Percentiles rank a stretch among this genome's conserved stretches.
Evolutionary conservation across 139 green algal genomes (phyloP).

Genomic region (Mesotaenium endlicherianum): DNA sequence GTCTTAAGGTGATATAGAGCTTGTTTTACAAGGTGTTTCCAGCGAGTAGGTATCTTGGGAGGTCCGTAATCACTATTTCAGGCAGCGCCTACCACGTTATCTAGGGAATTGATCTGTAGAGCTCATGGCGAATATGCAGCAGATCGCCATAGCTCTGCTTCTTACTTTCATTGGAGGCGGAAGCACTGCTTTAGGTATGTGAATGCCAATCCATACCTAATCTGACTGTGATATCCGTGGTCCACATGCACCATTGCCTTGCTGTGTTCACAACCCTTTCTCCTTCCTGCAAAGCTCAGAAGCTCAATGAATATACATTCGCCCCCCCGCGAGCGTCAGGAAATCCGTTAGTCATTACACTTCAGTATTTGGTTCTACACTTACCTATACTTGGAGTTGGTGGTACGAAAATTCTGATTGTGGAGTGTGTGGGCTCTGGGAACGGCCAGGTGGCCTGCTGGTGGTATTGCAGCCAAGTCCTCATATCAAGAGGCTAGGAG

Average conservation of each 20-base stretch:
- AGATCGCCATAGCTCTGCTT: conserved; percentile 35
- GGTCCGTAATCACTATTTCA: no score
- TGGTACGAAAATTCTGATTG: neutral
- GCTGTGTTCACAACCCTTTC: no score
- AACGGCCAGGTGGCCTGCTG: conserved; percentile 63
- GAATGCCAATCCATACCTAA: neutral
- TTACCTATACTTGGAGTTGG: neutral
- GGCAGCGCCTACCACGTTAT: no score
- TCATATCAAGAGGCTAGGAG: conserved; percentile 59
- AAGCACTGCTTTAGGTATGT: conserved; percentile 61
- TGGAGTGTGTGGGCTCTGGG: no score
- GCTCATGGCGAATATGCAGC: no score
- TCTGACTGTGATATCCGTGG: neutral
- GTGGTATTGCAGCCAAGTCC: conserved; percentile 69
- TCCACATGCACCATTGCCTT: neutral
- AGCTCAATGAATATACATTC: neutral
- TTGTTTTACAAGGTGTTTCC: no score
- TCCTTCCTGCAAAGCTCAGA: neutral
- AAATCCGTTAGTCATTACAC: neutral
- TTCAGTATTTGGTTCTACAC: neutral
- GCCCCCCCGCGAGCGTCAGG: neutral
- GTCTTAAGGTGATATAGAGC: no score
- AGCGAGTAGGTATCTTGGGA: no score
- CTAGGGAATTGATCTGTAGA: no score
- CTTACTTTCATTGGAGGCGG: conserved; percentile 61